Conservation (phyloP, 352 stramenopile genomes). For the Pythium myriotylum region DNA sequence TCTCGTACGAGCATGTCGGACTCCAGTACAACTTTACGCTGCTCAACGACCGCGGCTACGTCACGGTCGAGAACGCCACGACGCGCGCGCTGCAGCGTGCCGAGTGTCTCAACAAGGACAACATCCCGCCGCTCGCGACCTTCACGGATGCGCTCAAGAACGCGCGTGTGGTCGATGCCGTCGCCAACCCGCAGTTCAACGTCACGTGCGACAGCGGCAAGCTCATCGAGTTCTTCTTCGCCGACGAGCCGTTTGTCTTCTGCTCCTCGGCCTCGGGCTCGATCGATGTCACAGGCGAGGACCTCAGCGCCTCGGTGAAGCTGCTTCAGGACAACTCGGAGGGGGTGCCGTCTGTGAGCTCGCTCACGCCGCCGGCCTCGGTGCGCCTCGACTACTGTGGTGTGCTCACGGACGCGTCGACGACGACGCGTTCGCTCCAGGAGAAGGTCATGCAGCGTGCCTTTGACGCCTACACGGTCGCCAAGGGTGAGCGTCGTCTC, state of each 20-base stretch:
- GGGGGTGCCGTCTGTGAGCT: constrained; percentile 2
- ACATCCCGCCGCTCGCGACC: constrained; percentile 30
- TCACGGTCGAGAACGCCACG: constrained; percentile 31
- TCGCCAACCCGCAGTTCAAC: constrained; percentile 18
- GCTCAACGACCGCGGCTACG: constrained; percentile 33
- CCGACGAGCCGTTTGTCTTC: constrained; percentile 30
- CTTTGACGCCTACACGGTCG: constrained; percentile 2
- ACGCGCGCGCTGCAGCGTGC: constrained; percentile 19
- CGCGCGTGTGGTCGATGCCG: constrained; percentile 32
- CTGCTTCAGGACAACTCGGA: constrained; percentile 14
- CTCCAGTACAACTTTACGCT: constrained; percentile 39
- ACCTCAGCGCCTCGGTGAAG: constrained; percentile 19
- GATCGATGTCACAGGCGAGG: constrained; percentile 19
- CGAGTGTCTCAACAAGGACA: constrained; percentile 24
- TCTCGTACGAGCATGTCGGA: constrained; percentile 32
- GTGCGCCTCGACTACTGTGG: constrained; percentile 4
- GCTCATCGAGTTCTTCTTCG: constrained; percentile 31
- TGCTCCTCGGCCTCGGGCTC: constrained; percentile 13
- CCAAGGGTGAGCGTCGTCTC: constrained; percentile 3
- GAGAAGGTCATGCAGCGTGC: constrained; percentile 13
- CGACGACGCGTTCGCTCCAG: constrained; percentile 1
- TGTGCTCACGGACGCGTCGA: neutral
- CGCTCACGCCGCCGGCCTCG: neutral
- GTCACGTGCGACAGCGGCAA: constrained; percentile 15
- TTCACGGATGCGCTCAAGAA: constrained; percentile 28